Base-by-base conservation (phyloP, 129 eudicot species). In the Gnaphalium uliginosum region DNA sequence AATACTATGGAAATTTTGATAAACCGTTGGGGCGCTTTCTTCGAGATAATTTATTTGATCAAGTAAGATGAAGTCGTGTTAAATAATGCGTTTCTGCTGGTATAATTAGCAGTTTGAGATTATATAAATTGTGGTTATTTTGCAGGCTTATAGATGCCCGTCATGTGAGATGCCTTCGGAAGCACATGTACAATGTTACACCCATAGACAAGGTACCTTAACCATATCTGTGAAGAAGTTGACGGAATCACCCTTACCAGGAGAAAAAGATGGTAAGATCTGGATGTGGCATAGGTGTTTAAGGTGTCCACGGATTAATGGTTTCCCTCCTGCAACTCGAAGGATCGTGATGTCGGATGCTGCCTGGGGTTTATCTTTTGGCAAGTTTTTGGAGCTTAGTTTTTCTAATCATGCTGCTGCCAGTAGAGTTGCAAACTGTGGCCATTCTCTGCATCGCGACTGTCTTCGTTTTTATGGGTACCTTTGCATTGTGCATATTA, bases 221-320 rank as follows among this genome's bases (percentile, higher is more conserved):
- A 95, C 97, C n/a, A 95, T 95, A 73, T 95, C 97, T 17, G 99
- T 95, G 59, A 95, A 91, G 87, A 95, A 89, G 82, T 81, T 95
- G 64, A 86, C 93, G 0, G 97, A 87, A 75, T 64, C 78, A 74
- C 82, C 83, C n/a, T 80, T 95, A 68, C 94, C 96, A 43, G 99
- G 99, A 65, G 97, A 95, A 76, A 79, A 71, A 72, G 99, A 95
- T 73, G 94, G 94, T 71, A 95, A 91, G 83, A 95, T 95, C 61
- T 95, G 99, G 99, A 95, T 95, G 99, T 95, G 99, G 99, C 99
- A 91, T 57, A 88, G 99, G 78, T 95, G 99, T 89, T 80, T 95
- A 78, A 83, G 78, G 78, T 95, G 99, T 81, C 99, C 97, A 60
- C 81, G 99, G 69, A 76, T 81, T 17, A 85, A 82, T 57, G 97